Evolutionary conservation across 148 eudicot genomes (phyloP), one percentile per base, ranked within the genome.

Genomic region (Rhododendron henanense): DNA sequence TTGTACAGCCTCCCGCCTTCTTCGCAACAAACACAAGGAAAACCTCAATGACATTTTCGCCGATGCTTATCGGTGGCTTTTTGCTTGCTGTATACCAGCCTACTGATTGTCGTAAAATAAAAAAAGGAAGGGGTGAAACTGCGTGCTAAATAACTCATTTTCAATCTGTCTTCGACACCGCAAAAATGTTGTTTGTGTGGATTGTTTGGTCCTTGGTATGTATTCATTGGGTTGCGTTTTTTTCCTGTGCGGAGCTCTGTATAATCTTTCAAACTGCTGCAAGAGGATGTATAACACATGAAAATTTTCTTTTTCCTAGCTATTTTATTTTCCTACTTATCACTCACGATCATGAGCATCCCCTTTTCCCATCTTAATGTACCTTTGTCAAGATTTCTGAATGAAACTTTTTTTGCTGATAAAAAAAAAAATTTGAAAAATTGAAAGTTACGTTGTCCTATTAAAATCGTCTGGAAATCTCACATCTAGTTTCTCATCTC

Each of bases 1-100:
- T 84, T 96, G 88, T 94, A 96, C 87, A 93, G 88, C 81, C 89
- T 93, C 59, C 94, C 95, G 1, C 59, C 94, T 7, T 51, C 89
- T 87, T 71, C 94, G 11, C 89, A 85, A 76, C 89, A 83, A 63
- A 16, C 85, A 73, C 90, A 82, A 51, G 85, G 79, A 47, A 92
- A 91, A 87, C 90, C 79, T 83, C 79, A 75, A 57, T 84, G 67
- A 28, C 65, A 16, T 7, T 35, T 31, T 4, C 55, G 53, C 18
- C 48, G 61, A 21, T 39, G 75, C 31, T 76, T 13, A 3, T 39
- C 33, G 37, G 19, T 25, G 10, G 50, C 8, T 35, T 28, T 61
- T 59, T 39, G 76, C 44, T 82, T 23, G 37, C 76, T 77, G 8
- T 6, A 37, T 6, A 15, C 2, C 1, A 15, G 14, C 61, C 19